phyloP scores from a whole-genome alignment of 768 basidiomycete genomes.

The Collybia mongolica region DNA sequence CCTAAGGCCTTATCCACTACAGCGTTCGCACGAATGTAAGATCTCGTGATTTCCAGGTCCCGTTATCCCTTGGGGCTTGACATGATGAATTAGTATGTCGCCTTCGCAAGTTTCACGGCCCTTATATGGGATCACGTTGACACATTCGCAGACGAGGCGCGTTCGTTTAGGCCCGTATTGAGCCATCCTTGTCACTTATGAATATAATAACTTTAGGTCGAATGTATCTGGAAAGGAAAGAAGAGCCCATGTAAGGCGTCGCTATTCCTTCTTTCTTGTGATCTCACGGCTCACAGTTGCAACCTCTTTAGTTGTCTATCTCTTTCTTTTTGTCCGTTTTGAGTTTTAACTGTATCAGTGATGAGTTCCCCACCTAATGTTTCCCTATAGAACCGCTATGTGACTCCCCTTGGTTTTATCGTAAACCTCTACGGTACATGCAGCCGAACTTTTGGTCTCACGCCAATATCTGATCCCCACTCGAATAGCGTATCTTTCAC shows the following conservation, averaged over 20 bases:
- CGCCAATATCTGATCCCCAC: background rate
- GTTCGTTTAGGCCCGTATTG: background rate
- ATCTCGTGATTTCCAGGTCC: too few relatives aligned
- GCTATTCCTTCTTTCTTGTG: background rate
- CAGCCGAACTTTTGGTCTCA: background rate
- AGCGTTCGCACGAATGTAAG: constrained; percentile 1
- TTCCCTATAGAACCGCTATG: constrained; percentile 54
- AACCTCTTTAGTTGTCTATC: constrained; percentile 32
- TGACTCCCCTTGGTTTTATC: constrained; percentile 61
- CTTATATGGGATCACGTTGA: constrained; percentile 58
- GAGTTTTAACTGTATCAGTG: constrained; percentile 6
- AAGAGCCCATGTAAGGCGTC: constrained; percentile 42
- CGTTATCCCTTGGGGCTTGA: background rate
- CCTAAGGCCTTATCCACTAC: background rate
- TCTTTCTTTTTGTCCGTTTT: constrained; percentile 42
- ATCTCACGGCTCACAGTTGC: background rate
- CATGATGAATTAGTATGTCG: constrained; percentile 13
- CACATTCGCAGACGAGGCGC: constrained; percentile 46
- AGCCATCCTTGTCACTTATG: background rate
- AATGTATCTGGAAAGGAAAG: constrained; percentile 49
- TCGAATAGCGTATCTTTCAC: constrained; percentile 38
- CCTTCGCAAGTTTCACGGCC: constrained; percentile 47
- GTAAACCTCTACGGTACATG: constrained; percentile 47
- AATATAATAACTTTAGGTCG: constrained; percentile 27
- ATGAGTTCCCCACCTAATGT: background rate